Evolutionary conservation across 306 rosid genomes (phyloP).

Genomic region (Rosa rugosa): DNA sequence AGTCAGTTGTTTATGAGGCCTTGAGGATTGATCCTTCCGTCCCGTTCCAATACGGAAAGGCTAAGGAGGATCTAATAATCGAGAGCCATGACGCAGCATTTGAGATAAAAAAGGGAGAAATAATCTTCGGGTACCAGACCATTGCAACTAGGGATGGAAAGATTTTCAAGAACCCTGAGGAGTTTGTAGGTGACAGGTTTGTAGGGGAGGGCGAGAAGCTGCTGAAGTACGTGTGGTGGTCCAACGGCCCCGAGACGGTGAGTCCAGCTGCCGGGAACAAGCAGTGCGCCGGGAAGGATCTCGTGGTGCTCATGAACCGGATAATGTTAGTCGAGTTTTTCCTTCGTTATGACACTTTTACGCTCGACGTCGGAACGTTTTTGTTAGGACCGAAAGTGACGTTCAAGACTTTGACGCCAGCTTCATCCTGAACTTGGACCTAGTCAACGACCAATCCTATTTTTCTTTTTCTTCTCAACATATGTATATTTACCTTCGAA

Average conservation of each 20-base stretch:
- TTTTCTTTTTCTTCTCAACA: background rate
- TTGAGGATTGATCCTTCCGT: no score
- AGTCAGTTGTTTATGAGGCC: no score
- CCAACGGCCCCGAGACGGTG: constrained; percentile 68
- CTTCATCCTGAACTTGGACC: background rate
- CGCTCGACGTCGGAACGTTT: constrained; percentile 35
- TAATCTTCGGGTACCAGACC: constrained; percentile 67
- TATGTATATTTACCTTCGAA: no score
- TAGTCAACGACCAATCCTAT: background rate
- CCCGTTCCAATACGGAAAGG: no score
- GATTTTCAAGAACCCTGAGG: constrained; percentile 45
- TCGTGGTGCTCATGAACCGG: constrained; percentile 52
- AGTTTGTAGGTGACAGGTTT: constrained; percentile 40
- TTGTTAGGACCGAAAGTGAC: constrained; percentile 46
- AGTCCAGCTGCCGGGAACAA: constrained; percentile 45
- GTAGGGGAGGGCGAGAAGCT: constrained; percentile 40
- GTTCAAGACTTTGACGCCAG: constrained; percentile 35
- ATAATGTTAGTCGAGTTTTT: constrained; percentile 65
- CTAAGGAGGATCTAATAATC: no score
- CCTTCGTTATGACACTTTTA: constrained; percentile 65
- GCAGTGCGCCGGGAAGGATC: constrained; percentile 83
- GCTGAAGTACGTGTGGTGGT: constrained; percentile 51
- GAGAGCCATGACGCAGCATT: constrained; percentile 46
- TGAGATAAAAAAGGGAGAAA: constrained; percentile 63
- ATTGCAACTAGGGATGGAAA: constrained; percentile 58